phyloP scores from a whole-genome alignment of 1,284 basidiomycete species.

The Bjerkandera adusta region DNA sequence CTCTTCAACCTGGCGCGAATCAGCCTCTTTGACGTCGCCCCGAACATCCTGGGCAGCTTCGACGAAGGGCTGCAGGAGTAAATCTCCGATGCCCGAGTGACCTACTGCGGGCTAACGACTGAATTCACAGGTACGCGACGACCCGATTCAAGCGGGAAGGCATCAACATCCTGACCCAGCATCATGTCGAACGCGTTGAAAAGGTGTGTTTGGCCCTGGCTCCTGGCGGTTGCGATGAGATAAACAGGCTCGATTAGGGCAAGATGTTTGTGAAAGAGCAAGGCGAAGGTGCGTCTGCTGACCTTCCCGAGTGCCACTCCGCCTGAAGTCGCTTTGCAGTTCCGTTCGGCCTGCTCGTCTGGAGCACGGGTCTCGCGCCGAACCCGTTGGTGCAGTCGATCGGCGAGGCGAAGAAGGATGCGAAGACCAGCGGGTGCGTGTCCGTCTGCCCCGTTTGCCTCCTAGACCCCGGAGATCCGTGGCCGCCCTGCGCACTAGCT shows the following conservation, averaged over 20 bases:
- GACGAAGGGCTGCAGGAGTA: constrained; percentile 68
- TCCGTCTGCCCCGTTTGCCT: constrained; percentile 1
- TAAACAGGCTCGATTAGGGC: constrained; percentile 34
- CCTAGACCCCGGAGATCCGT: constrained; percentile 1
- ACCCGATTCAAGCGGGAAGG: constrained; percentile 77
- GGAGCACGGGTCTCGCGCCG: constrained; percentile 82
- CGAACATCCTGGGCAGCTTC: constrained; percentile 80
- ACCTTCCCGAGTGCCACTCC: constrained; percentile 1
- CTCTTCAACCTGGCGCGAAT: constrained; percentile 66
- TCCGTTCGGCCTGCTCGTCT: constrained; percentile 80
- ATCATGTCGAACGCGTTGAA: constrained; percentile 80
- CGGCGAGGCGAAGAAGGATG: constrained; percentile 58
- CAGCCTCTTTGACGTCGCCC: constrained; percentile 79
- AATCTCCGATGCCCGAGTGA: constrained; percentile 22
- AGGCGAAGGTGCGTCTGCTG: constrained; percentile 48
- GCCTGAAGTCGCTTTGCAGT: constrained; percentile 39
- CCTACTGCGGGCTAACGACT: constrained; percentile 1
- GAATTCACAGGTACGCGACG: constrained; percentile 57
- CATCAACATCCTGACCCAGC: constrained; percentile 73
- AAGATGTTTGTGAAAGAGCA: constrained; percentile 60
- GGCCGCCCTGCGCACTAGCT: not conserved
- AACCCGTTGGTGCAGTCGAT: constrained; percentile 75
- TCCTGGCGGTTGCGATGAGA: constrained; percentile 11
- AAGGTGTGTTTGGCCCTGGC: constrained; percentile 37
- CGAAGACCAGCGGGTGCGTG: constrained; percentile 55